A percentile compares a stretch with the other conserved stretches of the same genome.
Evolutionary conservation across 495 filamentous ascomycete genomes (phyloP).

Genomic region (Aspergillus baeticus): DNA sequence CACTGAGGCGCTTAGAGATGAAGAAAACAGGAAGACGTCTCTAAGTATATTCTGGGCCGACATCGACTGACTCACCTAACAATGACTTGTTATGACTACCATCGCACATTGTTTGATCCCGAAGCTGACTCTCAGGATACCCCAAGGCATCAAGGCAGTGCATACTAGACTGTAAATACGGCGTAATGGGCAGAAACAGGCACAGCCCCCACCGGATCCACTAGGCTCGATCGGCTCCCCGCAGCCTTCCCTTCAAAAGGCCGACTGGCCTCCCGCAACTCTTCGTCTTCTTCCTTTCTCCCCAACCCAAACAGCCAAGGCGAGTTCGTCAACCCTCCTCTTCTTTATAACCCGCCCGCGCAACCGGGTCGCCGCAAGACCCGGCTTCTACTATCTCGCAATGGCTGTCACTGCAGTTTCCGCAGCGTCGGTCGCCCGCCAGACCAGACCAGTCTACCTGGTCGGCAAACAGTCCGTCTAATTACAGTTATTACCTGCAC

Average conservation of each 20-base stretch:
- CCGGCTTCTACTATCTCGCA: conserved; percentile 18
- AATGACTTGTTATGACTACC: neutral
- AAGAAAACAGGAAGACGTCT: conserved; percentile 17
- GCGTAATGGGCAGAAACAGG: neutral
- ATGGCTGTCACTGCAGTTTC: conserved; percentile 14
- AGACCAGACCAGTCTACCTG: conserved; percentile 4
- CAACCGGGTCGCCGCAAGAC: conserved; percentile 16
- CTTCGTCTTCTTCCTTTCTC: neutral
- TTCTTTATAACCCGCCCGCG: conserved; percentile 6
- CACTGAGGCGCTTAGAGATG: conserved; percentile 19
- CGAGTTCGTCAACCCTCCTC: neutral
- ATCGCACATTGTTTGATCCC: neutral
- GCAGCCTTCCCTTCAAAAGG: conserved; percentile 3
- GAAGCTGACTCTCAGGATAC: neutral
- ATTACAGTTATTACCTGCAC: neutral
- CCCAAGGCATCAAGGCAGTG: neutral
- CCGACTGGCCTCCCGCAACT: neutral
- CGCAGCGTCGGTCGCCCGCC: conserved; percentile 10
- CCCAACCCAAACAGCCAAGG: neutral
- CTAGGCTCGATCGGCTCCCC: conserved; percentile 1
- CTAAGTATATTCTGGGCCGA: conserved; percentile 18
- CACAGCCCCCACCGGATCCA: neutral
- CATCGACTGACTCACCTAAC: conserved; percentile 14
- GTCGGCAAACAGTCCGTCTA: conserved; percentile 2
- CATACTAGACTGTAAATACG: neutral